Conservation (phyloP, 2,329 filamentous ascomycete genomes). For the Alternaria panax region DNA sequence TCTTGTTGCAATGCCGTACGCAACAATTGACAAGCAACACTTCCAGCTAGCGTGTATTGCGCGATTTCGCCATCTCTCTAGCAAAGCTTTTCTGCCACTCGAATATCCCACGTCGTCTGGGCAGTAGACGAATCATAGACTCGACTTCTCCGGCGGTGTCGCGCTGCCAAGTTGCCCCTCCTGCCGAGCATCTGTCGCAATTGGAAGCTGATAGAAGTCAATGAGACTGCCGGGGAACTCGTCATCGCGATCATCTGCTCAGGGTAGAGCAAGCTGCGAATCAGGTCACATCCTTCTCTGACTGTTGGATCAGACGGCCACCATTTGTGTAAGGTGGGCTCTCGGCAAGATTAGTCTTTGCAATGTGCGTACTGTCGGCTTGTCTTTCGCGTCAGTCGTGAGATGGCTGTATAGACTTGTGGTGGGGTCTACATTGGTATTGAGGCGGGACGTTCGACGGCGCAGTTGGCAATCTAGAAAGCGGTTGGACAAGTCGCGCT, state of each 20-base stretch:
- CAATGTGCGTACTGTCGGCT: neutral
- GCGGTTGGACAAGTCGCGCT: neutral
- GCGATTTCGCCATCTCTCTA: constrained; percentile 41
- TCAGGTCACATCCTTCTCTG: neutral
- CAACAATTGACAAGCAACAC: constrained; percentile 16
- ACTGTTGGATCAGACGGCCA: neutral
- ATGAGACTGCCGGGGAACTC: neutral
- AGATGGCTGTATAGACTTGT: neutral
- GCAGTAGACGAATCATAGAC: constrained; percentile 30
- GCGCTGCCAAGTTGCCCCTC: constrained; percentile 25
- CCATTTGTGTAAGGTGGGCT: neutral
- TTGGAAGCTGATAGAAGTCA: constrained; percentile 4
- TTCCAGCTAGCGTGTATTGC: constrained; percentile 45
- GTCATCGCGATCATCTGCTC: neutral
- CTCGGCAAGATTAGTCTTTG: neutral
- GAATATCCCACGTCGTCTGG: constrained; percentile 21
- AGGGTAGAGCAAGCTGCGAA: neutral
- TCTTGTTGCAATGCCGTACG: constrained; percentile 31
- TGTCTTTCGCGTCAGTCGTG: neutral
- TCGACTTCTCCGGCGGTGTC: constrained; percentile 27
- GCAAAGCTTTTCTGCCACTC: constrained; percentile 37
- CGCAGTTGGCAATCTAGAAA: neutral
- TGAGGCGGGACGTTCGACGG: neutral
- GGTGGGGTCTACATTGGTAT: neutral
- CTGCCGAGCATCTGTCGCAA: constrained; percentile 21